Evolutionary conservation across 345 rosid genomes (phyloP).

Genomic region (Eucalyptus dawsonii): DNA sequence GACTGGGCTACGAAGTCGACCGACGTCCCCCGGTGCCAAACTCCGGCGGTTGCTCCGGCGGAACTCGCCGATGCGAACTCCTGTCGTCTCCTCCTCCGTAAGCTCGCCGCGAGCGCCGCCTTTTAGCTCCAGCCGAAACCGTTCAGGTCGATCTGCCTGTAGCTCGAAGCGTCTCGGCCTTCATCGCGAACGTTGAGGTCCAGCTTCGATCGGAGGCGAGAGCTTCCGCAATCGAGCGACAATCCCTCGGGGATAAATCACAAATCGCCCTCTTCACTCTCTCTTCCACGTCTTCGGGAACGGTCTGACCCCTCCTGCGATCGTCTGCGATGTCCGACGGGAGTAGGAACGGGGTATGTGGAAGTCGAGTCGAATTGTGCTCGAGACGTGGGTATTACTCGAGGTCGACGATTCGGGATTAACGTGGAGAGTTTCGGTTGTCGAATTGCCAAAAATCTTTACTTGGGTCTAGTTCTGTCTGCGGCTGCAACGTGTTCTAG

Average conservation of each 20-base stretch:
- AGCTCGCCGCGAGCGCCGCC: neutral
- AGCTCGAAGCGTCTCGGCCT: constrained; percentile 23
- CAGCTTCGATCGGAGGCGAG: constrained; percentile 29
- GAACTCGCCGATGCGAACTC: neutral
- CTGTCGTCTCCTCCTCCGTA: neutral
- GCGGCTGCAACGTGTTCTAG: neutral
- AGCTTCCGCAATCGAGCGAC: constrained; percentile 6
- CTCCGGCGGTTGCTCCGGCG: neutral
- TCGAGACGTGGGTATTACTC: neutral
- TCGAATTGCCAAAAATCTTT: neutral
- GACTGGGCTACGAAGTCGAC: neutral
- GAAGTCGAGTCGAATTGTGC: neutral
- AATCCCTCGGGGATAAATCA: neutral
- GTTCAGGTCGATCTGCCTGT: constrained; percentile 65
- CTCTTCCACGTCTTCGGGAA: too few relatives aligned
- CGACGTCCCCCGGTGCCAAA: neutral
- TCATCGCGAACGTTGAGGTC: constrained; percentile 64
- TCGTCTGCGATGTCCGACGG: constrained; percentile 27
- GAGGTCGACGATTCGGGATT: neutral
- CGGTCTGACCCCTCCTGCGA: too few relatives aligned
- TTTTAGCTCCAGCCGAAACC: constrained; percentile 71
- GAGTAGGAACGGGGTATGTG: neutral
- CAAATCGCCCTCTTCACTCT: too few relatives aligned
- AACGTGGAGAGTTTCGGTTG: neutral
- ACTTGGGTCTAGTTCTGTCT: neutral